Conservation (phyloP, 129 eudicot species). For the Lonicera japonica region DNA sequence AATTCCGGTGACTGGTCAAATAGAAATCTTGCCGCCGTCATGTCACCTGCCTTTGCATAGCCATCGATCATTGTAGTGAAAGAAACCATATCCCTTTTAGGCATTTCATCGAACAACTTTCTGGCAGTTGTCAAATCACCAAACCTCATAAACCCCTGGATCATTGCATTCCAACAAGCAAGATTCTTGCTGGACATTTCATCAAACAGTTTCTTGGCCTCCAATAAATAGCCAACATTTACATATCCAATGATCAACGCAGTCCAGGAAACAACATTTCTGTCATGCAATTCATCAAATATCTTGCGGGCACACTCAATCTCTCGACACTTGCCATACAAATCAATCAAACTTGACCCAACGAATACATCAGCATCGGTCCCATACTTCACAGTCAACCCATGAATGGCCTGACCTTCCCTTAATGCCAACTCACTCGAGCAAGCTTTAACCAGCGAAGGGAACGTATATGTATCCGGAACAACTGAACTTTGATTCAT, state of each 20-base stretch:
- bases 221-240: not conserved
- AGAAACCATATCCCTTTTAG: constrained; percentile 1
- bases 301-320: constrained; percentile 25
- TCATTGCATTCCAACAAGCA: not conserved
- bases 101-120: constrained; percentile 10
- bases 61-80: constrained; percentile 9
- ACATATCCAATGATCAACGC: not conserved
- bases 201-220: constrained; percentile 1
- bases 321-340: constrained; percentile 36
- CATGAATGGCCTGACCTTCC: constrained; percentile 35
- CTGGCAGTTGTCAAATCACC: not conserved
- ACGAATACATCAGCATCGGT: constrained; percentile 25
- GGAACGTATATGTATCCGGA: constrained; percentile 31
- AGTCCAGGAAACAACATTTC: constrained; percentile 11
- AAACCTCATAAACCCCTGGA: not conserved
- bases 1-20: not conserved
- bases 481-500: constrained; percentile 9
- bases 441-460: constrained; percentile 29
- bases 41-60: constrained; percentile 6
- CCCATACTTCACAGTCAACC: constrained; percentile 27
- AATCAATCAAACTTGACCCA: constrained; percentile 39
- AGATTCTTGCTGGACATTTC: not conserved
- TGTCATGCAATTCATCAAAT: constrained; percentile 28
- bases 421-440: constrained; percentile 15
- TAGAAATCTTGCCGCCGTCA: not conserved